phyloP scores from a whole-genome alignment of 2,329 filamentous ascomycete genomes.

The Thelonectria discophora region DNA sequence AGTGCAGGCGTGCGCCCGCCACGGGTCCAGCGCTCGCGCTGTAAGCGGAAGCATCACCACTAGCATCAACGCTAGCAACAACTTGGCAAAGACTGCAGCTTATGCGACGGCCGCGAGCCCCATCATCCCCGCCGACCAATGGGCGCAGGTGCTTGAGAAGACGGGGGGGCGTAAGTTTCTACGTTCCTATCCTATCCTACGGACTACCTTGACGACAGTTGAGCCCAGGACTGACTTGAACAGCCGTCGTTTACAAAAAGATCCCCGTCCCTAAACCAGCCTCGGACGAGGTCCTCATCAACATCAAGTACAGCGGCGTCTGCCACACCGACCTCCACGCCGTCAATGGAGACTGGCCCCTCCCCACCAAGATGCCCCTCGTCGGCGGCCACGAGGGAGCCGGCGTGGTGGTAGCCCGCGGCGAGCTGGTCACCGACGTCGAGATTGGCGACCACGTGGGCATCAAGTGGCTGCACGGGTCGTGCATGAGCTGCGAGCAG shows the following conservation, averaged over 20 bases:
- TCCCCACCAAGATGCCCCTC: conserved; percentile 78
- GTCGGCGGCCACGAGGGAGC: conserved; percentile 82
- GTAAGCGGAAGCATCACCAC: conserved; percentile 22
- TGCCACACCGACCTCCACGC: conserved; percentile 83
- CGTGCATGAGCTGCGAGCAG: conserved; percentile 81
- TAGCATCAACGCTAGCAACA: conserved; percentile 22
- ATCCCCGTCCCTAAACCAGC: conserved; percentile 82
- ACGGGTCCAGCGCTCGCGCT: conserved; percentile 23
- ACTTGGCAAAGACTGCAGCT: conserved; percentile 26
- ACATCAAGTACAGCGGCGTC: conserved; percentile 87
- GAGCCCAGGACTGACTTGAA: too few relatives aligned
- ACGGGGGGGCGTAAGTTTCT: conserved; percentile 71
- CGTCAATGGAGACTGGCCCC: conserved; percentile 86
- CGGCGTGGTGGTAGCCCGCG: conserved; percentile 80
- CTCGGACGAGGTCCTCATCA: conserved; percentile 86
- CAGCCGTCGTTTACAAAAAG: conserved; percentile 73
- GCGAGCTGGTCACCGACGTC: conserved; percentile 77
- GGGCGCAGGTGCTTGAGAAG: conserved; percentile 86
- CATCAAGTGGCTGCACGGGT: conserved; percentile 89
- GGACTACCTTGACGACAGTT: too few relatives aligned
- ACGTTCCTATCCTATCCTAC: too few relatives aligned
- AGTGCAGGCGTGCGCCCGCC: conserved; percentile 29
- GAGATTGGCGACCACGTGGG: conserved; percentile 84
- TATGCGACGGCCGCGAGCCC: conserved; percentile 35
- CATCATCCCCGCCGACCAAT: conserved; percentile 79